Percentiles rank a stretch among this genome's conserved stretches.
phyloP scores from a whole-genome alignment of 176 grass and related monocot genomes.

The Juncus effusus region DNA sequence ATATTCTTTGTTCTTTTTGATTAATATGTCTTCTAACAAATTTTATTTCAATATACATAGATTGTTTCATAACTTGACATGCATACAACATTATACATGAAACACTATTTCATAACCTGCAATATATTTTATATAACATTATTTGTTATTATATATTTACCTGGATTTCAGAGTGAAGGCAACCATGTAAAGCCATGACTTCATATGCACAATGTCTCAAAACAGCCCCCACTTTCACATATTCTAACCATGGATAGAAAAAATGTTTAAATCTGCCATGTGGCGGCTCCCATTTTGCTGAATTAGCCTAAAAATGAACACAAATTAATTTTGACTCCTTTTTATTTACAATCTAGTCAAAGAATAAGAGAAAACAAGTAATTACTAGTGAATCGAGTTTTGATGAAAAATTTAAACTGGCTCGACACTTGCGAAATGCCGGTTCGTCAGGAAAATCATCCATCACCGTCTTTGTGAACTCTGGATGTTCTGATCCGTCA shows the following conservation, averaged over 20 bases:
- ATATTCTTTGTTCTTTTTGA: conserved; percentile 10
- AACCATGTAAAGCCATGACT: conserved; percentile 75
- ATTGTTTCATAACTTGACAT: background rate
- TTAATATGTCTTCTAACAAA: conserved; percentile 2
- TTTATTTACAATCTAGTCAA: background rate
- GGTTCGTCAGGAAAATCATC: conserved; percentile 67
- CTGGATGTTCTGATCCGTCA: conserved; percentile 54
- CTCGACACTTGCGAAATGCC: conserved; percentile 55
- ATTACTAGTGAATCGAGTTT: conserved; percentile 69
- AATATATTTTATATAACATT: too few species aligned
- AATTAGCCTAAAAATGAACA: conserved; percentile 45
- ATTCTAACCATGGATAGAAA: conserved; percentile 63
- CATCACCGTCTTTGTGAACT: conserved; percentile 65
- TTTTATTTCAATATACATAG: background rate
- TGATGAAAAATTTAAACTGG: conserved; percentile 58
- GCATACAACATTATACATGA: conserved; percentile 6
- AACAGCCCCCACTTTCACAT: conserved; percentile 57
- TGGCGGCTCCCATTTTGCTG: conserved; percentile 83
- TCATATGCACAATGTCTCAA: conserved; percentile 70
- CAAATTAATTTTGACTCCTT: background rate
- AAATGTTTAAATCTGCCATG: conserved; percentile 76
- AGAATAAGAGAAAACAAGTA: background rate
- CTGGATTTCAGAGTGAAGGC: conserved; percentile 81
- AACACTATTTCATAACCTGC: too few species aligned
- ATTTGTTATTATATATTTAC: conserved; percentile 16